A percentile compares a stretch with the other conserved stretches of the same genome.
These are phyloP conservation scores for Thalassia testudinum DNA, from an alignment of 116 monocot species.

Conservation along the genomic window DNA sequence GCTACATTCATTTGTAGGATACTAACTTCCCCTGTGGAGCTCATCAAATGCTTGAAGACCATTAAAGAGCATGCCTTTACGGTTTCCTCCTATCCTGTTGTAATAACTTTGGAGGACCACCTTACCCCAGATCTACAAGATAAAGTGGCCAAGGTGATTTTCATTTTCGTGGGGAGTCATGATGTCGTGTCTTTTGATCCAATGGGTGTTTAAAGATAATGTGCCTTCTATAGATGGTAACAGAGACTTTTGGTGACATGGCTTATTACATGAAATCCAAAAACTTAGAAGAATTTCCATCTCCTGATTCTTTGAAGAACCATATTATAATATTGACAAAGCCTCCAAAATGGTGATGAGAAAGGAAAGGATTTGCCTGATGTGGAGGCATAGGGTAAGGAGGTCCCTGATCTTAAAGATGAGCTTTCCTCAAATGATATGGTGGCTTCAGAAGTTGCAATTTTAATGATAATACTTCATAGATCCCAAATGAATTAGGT, in stretches of 20 bases:
- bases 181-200: not conserved
- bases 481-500: too few relatives aligned
- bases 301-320: constrained; percentile 42
- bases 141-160: constrained; percentile 57
- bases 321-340: constrained; percentile 57
- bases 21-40: constrained; percentile 61
- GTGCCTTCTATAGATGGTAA: constrained; percentile 39
- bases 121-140: constrained; percentile 71
- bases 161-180: not conserved
- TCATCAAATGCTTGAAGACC: constrained; percentile 59
- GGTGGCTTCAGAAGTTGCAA: too few relatives aligned
- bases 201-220: not conserved
- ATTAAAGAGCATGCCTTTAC: constrained; percentile 65
- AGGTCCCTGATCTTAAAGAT: too few relatives aligned
- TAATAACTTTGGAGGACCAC: constrained; percentile 82
- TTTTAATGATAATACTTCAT: too few relatives aligned
- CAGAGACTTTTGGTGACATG: constrained; percentile 54
- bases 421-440: too few relatives aligned
- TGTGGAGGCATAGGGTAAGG: too few relatives aligned
- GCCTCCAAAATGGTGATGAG: constrained; percentile 41
- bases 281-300: constrained; percentile 32
- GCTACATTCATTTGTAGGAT: too few relatives aligned
- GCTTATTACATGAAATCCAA: constrained; percentile 41
- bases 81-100: constrained; percentile 54
- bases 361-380: too few relatives aligned